Conservation (phyloP, 2,329 filamentous ascomycete species). For the Talaromyces pinophilus region DNA sequence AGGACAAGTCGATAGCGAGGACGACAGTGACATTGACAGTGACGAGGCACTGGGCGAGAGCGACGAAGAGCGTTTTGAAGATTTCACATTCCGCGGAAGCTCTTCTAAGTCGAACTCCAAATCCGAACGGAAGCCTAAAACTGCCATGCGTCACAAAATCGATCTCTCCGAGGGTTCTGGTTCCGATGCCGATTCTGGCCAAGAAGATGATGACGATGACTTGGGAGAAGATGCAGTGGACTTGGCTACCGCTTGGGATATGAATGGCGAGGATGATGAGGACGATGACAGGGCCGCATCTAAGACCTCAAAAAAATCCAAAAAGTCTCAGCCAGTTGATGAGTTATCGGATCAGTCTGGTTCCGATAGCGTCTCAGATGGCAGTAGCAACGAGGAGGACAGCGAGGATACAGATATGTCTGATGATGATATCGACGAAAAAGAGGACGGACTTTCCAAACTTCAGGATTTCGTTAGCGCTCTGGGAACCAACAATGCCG, state of each 20-base stretch:
- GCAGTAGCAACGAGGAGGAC: constrained; percentile 45
- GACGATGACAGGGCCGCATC: constrained; percentile 34
- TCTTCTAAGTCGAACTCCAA: constrained; percentile 47
- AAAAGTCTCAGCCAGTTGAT: constrained; percentile 30
- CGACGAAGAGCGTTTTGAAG: constrained; percentile 81
- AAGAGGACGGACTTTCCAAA: constrained; percentile 59
- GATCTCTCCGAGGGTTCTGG: constrained; percentile 55
- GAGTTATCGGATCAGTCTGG: constrained; percentile 23
- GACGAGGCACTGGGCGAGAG: constrained; percentile 86
- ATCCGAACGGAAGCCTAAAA: constrained; percentile 34
- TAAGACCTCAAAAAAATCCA: constrained; percentile 31
- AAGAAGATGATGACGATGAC: constrained; percentile 58
- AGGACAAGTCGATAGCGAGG: constrained; percentile 66
- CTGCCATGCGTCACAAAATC: constrained; percentile 40
- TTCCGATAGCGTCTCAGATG: constrained; percentile 28
- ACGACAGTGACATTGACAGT: constrained; percentile 69
- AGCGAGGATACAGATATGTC: constrained; percentile 53
- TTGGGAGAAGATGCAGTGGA: constrained; percentile 65
- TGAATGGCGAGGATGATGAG: constrained; percentile 50
- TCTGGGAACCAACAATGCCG: constrained; percentile 52
- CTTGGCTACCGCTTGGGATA: constrained; percentile 62
- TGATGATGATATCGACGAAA: constrained; percentile 49
- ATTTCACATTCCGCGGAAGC: constrained; percentile 68
- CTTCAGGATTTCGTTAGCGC: constrained; percentile 69
- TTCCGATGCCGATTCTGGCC: constrained; percentile 35